Evolutionary conservation across 169 alveolate genomes (phyloP).

Genomic region (Amoebophrya sp.): DNA sequence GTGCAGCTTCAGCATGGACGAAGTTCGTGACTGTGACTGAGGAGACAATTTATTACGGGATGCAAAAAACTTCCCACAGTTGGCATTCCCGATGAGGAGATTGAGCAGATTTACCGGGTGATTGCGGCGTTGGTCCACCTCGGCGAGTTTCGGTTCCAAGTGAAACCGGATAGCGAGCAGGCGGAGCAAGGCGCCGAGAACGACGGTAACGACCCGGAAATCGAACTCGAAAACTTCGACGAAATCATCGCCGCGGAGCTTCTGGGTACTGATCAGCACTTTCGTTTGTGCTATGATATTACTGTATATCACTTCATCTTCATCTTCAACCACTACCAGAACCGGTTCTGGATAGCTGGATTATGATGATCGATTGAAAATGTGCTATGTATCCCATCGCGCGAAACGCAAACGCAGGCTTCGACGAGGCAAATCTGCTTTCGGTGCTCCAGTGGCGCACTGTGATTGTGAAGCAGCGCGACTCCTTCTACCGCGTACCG

Average conservation of each 20-base stretch:
- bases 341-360: too few species aligned
- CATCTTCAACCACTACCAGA: too few species aligned
- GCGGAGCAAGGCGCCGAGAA: too few species aligned
- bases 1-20: too few species aligned
- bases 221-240: neutral
- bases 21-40: neutral
- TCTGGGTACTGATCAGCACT: neutral
- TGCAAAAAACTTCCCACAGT: too few species aligned
- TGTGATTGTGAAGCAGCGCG: neutral
- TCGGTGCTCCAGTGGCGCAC: neutral
- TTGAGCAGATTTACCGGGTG: conserved; percentile 12
- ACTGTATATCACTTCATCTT: too few species aligned
- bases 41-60: neutral
- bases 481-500: neutral
- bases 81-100: neutral
- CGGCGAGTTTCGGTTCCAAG: too few species aligned
- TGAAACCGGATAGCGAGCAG: too few species aligned
- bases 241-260: neutral
- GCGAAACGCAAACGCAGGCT: too few species aligned
- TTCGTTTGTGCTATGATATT: too few species aligned
- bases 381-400: too few species aligned
- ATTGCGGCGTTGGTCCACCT: conserved; percentile 23
- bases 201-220: neutral
- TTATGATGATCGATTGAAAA: too few species aligned
- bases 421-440: neutral